Evolutionary conservation across 306 rosid species (phyloP).

Genomic region (Ormosia emarginata): DNA sequence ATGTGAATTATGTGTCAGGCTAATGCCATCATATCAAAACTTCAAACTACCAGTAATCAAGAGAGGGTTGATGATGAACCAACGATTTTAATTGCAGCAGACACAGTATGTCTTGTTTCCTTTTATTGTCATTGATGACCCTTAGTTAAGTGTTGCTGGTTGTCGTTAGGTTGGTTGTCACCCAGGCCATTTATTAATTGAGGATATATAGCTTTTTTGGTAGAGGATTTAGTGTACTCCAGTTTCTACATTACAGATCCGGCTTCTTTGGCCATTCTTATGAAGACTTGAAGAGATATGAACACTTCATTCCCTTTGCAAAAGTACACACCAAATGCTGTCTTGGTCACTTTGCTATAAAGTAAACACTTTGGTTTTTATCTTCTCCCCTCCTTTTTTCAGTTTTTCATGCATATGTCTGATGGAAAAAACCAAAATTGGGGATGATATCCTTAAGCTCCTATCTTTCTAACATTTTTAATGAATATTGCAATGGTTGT

Average conservation of each 20-base stretch:
- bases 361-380: background rate
- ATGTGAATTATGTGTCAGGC: conserved; percentile 65
- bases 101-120: conserved; percentile 66
- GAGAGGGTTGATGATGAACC: conserved; percentile 60
- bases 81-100: conserved; percentile 80
- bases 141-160: conserved; percentile 15
- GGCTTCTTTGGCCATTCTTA: background rate
- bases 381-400: background rate
- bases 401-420: background rate
- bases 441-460: background rate
- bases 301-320: background rate
- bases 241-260: background rate
- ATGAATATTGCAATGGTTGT: background rate
- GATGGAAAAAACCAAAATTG: background rate
- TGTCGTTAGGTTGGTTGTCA: conserved; percentile 37
- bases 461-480: background rate
- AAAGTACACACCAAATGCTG: background rate
- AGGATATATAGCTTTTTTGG: conserved; percentile 34
- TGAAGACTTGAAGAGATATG: background rate
- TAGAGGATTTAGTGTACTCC: conserved; percentile 2
- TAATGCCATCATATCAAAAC: conserved; percentile 71
- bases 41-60: conserved; percentile 42
- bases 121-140: conserved; percentile 4
- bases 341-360: background rate
- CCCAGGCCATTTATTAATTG: conserved; percentile 59